Conservation (phyloP, 2,329 filamentous ascomycete species). For the Stromatinia cepivora region DNA sequence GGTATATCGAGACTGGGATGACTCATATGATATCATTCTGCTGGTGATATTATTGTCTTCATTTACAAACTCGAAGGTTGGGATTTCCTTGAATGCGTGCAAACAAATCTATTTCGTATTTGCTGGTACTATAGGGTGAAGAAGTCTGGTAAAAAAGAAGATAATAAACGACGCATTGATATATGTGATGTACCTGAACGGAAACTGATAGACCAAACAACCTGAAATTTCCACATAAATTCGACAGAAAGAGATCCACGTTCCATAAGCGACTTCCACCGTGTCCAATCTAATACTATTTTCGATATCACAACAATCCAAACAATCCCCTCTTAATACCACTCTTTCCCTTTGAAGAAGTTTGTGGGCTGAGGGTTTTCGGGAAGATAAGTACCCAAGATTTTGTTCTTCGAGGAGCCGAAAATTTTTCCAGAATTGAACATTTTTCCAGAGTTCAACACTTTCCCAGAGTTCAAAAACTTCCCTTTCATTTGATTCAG, state of each 20-base stretch:
- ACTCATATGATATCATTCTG: not conserved
- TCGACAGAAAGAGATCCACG: conserved; percentile 2
- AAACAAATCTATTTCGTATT: not conserved
- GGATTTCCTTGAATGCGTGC: not conserved
- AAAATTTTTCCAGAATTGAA: no score
- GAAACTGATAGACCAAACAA: not conserved
- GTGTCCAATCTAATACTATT: no score
- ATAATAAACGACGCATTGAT: not conserved
- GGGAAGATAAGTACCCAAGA: conserved; percentile 1
- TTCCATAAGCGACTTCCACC: not conserved
- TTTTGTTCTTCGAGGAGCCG: not conserved
- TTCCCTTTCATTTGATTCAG: not conserved
- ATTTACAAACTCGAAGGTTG: not conserved
- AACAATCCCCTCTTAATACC: not conserved
- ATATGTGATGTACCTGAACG: not conserved
- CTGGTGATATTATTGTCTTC: not conserved
- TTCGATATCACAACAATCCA: not conserved
- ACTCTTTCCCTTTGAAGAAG: not conserved
- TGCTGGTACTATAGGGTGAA: not conserved
- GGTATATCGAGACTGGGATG: not conserved
- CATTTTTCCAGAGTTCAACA: no score
- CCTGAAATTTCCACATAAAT: not conserved
- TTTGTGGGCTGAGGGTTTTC: conserved; percentile 3
- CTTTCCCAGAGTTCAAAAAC: not conserved
- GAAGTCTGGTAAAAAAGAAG: not conserved